Conservation (phyloP, 2,329 filamentous ascomycete species). For the Gnomoniopsis sp. region DNA sequence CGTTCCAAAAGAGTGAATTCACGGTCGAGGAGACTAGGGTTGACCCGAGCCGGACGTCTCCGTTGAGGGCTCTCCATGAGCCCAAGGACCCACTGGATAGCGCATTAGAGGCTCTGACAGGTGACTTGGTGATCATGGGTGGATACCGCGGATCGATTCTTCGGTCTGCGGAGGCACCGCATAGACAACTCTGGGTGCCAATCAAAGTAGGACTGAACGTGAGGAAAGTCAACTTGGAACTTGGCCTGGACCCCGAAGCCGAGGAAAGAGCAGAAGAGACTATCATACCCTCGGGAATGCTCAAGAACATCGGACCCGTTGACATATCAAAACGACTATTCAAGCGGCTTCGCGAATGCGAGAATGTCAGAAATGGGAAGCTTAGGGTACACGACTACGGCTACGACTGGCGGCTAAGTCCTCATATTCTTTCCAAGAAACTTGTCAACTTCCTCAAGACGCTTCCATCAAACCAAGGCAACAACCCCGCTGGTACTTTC, state of each 20-base stretch:
- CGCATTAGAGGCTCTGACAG: constrained; percentile 65
- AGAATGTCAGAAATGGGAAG: constrained; percentile 68
- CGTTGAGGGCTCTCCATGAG: constrained; percentile 21
- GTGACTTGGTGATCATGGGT: constrained; percentile 84
- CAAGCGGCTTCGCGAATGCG: constrained; percentile 69
- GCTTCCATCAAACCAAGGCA: constrained; percentile 67
- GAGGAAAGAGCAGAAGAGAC: constrained; percentile 78
- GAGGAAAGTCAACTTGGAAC: constrained; percentile 85
- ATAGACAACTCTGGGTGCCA: constrained; percentile 90
- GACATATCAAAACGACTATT: constrained; percentile 83
- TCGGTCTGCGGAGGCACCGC: constrained; percentile 74
- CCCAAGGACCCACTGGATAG: constrained; percentile 41
- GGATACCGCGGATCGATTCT: constrained; percentile 90
- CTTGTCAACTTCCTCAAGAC: constrained; percentile 71
- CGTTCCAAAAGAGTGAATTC: constrained; percentile 24
- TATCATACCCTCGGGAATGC: constrained; percentile 83
- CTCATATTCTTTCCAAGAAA: constrained; percentile 67
- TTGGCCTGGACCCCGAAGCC: constrained; percentile 76
- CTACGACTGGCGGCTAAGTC: constrained; percentile 91
- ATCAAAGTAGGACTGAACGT: constrained; percentile 91
- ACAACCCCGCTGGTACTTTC: constrained; percentile 62
- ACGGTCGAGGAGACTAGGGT: constrained; percentile 5
- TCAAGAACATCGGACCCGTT: constrained; percentile 87
- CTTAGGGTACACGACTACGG: constrained; percentile 85
- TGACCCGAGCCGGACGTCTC: constrained; percentile 17